Evolutionary conservation across 345 rosid species (phyloP).

Genomic region (Brassica incana): DNA sequence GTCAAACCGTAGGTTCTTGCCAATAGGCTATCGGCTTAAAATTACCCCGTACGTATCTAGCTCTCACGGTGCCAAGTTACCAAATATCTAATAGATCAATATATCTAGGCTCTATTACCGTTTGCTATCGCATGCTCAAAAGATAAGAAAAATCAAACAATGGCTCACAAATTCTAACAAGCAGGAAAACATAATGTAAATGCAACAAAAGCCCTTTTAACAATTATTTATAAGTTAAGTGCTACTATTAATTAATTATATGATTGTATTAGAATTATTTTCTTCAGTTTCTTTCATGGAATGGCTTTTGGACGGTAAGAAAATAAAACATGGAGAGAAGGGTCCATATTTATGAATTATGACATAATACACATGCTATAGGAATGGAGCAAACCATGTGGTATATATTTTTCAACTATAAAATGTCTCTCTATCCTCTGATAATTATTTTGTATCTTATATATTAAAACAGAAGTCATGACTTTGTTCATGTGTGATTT

Average conservation of each 20-base stretch:
- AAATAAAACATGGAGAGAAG: conserved; percentile 29
- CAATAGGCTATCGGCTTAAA: background rate
- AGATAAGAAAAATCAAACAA: background rate
- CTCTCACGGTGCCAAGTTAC: background rate
- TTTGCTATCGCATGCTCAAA: background rate
- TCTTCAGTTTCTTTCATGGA: background rate
- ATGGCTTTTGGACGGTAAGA: conserved; percentile 30
- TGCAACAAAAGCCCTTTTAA: background rate
- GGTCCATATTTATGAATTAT: conserved; percentile 32
- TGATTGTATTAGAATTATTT: background rate
- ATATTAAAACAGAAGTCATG: too few relatives aligned
- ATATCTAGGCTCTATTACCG: background rate
- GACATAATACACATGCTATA: conserved; percentile 29
- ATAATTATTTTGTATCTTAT: background rate
- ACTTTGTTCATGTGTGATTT: too few relatives aligned
- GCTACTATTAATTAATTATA: background rate
- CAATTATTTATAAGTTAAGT: background rate
- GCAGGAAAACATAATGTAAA: background rate
- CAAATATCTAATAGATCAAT: background rate
- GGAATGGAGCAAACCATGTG: conserved; percentile 42
- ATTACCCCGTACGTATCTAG: background rate
- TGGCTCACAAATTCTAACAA: background rate
- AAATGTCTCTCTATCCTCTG: background rate
- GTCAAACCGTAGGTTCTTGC: background rate
- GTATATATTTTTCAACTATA: conserved; percentile 4